Base-by-base conservation (phyloP, 331 rosid species). In the Erythrophleum ivorense region DNA sequence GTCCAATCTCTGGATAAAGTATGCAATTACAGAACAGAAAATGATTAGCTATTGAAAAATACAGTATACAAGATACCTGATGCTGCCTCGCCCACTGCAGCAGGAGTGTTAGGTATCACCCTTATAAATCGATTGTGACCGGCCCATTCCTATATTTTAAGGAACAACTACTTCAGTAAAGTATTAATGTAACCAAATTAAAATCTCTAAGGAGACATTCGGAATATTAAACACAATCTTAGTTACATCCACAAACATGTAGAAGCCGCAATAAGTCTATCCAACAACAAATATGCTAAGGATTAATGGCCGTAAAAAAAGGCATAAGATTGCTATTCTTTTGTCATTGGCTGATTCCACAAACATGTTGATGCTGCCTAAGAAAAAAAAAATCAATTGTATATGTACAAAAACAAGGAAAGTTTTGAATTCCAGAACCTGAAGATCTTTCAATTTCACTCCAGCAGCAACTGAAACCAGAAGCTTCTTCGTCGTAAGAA, bases 31-130 rank as follows among this genome's bases (percentile, higher is more conserved):
- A 75, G 62, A 75, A 70, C 78, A 78, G 77, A 38, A 46, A 52
- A 74, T 49, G 73, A 76, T 36, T 73, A 21, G 75, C 24, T 41
- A 31, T 76, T 21, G 31, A 71, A 29, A 43, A 74, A 59, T 38
- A 8, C 13, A 15, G 5, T 10, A 48, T 72, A 41, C 10, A 36
- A 52, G 13, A 80, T 86, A 96, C 99, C 97, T 85, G 97, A 88
- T 29, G 98, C 97, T 63, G 97, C 99, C 85, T 87, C 85, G 31
- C 98, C 95, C 41, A 96, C 97, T 66, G 98, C 89, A 59, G 98
- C 89, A 9, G 98, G 94, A 67, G 98, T 94, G 52, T 94, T 96
- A 63, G 99, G 99, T 95, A 94, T 94, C 57, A 96, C 97, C 87
- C 97, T 88, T 67, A 94, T 84, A 87, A 96, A 91, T 77, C 97